These are phyloP conservation scores for Raffaelea arxii DNA, from an alignment of 2,329 filamentous ascomycete genomes.

Conservation along the genomic window DNA sequence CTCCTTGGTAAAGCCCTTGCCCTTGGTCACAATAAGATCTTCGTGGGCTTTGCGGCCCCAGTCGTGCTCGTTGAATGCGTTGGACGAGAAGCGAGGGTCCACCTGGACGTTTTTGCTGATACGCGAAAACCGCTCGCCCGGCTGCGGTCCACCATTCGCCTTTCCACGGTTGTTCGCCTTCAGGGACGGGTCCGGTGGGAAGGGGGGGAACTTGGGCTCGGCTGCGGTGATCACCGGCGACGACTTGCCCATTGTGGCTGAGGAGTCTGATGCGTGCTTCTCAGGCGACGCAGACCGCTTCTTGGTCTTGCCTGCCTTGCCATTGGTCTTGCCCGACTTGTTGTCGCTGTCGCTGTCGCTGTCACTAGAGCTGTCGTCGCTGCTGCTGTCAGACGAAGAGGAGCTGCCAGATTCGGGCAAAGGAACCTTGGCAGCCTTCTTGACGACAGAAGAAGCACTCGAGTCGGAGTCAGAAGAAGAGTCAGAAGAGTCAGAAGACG, in stretches of 20 bases:
- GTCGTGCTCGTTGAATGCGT: slow-evolving; percentile 67
- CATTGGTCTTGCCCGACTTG: slow-evolving; percentile 10
- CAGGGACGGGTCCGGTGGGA: slow-evolving; percentile 39
- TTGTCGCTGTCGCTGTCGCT: slow-evolving; percentile 7
- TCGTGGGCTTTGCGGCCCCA: slow-evolving; percentile 85
- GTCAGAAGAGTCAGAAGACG: no score
- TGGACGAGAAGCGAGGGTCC: slow-evolving; percentile 62
- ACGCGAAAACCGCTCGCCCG: slow-evolving; percentile 65
- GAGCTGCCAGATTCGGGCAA: neutral
- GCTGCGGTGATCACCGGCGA: slow-evolving; percentile 36
- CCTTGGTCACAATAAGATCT: slow-evolving; percentile 81
- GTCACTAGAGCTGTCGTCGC: slow-evolving; percentile 5
- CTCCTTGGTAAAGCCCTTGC: slow-evolving; percentile 98
- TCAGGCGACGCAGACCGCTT: slow-evolving; percentile 8
- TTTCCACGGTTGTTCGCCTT: slow-evolving; percentile 33
- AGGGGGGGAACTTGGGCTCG: slow-evolving; percentile 31
- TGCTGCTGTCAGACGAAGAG: slow-evolving; percentile 1
- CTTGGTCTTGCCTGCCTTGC: slow-evolving; percentile 10
- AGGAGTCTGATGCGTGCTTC: slow-evolving; percentile 26
- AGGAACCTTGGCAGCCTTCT: slow-evolving; percentile 11
- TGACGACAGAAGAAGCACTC: no score
- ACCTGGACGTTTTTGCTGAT: slow-evolving; percentile 61
- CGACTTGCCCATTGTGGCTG: slow-evolving; percentile 40
- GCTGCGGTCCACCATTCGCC: slow-evolving; percentile 31
- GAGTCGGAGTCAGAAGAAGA: no score